Evolutionary conservation across 441 rosid species (phyloP).

Genomic region (Erodium chrysanthum): DNA sequence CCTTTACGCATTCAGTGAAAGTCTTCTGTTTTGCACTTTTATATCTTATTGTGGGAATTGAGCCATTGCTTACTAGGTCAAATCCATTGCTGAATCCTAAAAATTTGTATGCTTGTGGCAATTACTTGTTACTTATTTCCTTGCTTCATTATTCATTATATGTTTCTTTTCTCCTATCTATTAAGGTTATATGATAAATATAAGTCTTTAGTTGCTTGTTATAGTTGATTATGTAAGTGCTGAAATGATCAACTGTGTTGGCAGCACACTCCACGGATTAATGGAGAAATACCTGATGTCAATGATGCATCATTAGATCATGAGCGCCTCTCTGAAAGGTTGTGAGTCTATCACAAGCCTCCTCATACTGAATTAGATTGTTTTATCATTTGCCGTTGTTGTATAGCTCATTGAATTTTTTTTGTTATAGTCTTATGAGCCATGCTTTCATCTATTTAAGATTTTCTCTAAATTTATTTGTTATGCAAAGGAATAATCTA

Average conservation of each 20-base stretch:
- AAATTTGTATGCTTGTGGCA: neutral
- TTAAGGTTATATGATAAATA: neutral
- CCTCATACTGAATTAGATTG: neutral
- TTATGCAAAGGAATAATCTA: too few relatives aligned
- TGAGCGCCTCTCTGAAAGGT: conserved; percentile 83
- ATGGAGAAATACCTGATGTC: conserved; percentile 65
- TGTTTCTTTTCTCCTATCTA: neutral
- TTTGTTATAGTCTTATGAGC: too few relatives aligned
- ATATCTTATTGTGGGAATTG: neutral
- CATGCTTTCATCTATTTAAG: too few relatives aligned
- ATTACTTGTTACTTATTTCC: neutral
- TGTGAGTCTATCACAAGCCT: conserved; percentile 7
- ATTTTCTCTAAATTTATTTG: too few relatives aligned
- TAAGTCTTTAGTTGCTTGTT: neutral
- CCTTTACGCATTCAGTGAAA: neutral
- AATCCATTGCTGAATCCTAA: neutral
- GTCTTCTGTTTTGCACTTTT: neutral
- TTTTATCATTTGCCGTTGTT: too few relatives aligned
- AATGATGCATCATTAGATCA: conserved; percentile 84
- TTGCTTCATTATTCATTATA: neutral
- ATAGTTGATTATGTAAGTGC: neutral
- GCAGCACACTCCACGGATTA: conserved; percentile 87
- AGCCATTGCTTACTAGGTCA: neutral
- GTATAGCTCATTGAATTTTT: too few relatives aligned
- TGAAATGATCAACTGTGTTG: conserved; percentile 23